phyloP scores from a whole-genome alignment of 2,329 filamentous ascomycete genomes.

The Paraphaeosphaeria minitans region DNA sequence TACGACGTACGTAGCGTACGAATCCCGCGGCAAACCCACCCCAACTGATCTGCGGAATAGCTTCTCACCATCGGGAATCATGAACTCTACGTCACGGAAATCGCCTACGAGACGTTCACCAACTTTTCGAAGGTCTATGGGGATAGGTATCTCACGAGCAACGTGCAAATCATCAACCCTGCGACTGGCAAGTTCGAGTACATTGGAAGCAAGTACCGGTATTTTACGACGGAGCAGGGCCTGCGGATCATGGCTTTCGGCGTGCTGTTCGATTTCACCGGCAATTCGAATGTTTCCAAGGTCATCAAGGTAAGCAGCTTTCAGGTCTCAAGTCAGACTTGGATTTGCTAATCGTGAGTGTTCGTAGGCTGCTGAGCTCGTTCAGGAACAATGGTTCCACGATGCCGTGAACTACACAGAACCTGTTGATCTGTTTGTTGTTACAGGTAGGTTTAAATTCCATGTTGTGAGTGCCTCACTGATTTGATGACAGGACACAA shows the following conservation, averaged over 20 bases:
- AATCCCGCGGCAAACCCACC: too few relatives aligned
- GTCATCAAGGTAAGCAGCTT: slow-evolving; percentile 51
- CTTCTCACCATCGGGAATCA: slow-evolving; percentile 65
- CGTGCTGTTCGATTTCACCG: slow-evolving; percentile 56
- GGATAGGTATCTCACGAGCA: slow-evolving; percentile 60
- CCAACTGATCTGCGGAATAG: too few relatives aligned
- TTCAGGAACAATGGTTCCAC: slow-evolving; percentile 64
- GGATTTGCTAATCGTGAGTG: not conserved
- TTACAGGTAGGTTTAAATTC: slow-evolving; percentile 47
- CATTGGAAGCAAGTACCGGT: slow-evolving; percentile 55
- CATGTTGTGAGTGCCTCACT: not conserved
- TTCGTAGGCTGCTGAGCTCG: slow-evolving; percentile 54
- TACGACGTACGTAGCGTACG: slow-evolving; percentile 47
- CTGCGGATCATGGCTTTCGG: slow-evolving; percentile 60
- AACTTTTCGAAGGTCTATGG: slow-evolving; percentile 64
- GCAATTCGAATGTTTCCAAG: slow-evolving; percentile 66
- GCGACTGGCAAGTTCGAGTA: slow-evolving; percentile 51
- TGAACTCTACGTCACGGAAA: slow-evolving; percentile 66
- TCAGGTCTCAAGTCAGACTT: not conserved
- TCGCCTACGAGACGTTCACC: slow-evolving; percentile 66
- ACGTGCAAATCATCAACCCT: slow-evolving; percentile 57
- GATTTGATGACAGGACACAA: slow-evolving; percentile 59
- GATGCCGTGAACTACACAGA: slow-evolving; percentile 60
- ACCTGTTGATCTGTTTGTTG: slow-evolving; percentile 66
- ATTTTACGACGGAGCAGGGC: slow-evolving; percentile 56